Base-by-base conservation (phyloP, 805 yeast species). In the Cyberlindnera samutprakarnensis region DNA sequence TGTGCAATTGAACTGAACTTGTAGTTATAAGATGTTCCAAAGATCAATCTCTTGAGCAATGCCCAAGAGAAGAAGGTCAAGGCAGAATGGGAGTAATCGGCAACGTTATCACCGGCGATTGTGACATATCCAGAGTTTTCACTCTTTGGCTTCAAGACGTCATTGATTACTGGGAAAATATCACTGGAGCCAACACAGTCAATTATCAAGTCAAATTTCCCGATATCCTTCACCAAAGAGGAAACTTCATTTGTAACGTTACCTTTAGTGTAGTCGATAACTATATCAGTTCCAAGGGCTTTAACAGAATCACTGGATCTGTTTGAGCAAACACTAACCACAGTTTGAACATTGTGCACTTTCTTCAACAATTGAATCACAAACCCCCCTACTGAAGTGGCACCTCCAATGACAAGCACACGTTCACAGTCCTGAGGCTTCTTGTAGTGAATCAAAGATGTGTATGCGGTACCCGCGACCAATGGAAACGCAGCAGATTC, bases 391-490 rank as follows among this genome's bases (percentile, higher is more conserved):
- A 80, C 87, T 11, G 78, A 57, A 2, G 94, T 75, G 7, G 82
- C 77, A 17, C 81, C 90, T 23, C 95, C 95, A 28, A 81, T 59
- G 14, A 84, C 66, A 29, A 82, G 61, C 4, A 80, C 70, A 36
- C 64, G 68, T 5, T 73, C 60, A 12, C 59, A 56, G 9, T 61
- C 60, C 23, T 58, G 61, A 14, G 70, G 56, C 21, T 55, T 51
- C 35, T 63, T 61, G 4, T 51, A 49, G 18, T 46, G 42, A 6
- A 46, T 37, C 7, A 51, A 48, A 19, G 68, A 51, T 30, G 64
- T 50, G 41, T 48, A 64, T 1, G 90, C 88, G 4, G 94, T 78
- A 14, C 75, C 72, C 42, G 68, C 72, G 0, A 73, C 78, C 41
- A 78, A 55, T 0, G 85, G 81, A 56, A 71, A 68, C 1, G 84